Evolutionary conservation across 352 stramenopile species (phyloP).

Genomic region (Globisporangium spinosum): DNA sequence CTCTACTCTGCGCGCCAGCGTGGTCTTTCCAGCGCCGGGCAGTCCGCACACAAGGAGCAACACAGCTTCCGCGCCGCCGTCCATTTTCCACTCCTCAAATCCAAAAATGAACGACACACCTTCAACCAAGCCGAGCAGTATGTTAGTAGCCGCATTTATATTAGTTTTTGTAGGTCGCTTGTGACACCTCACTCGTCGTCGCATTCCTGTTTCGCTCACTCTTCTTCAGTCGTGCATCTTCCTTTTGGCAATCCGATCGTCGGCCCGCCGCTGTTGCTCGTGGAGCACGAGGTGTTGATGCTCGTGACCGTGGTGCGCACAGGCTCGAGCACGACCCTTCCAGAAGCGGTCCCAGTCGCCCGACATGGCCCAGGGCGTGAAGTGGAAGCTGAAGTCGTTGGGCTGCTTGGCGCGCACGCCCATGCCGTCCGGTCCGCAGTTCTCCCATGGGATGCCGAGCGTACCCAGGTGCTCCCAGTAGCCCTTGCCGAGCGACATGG

Average conservation of each 20-base stretch:
- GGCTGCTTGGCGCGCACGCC: neutral
- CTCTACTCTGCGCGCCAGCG: slow-evolving; percentile 23
- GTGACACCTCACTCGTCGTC: neutral
- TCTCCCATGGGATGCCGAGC: slow-evolving; percentile 9
- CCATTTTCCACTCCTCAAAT: neutral
- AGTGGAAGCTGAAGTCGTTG: slow-evolving; percentile 12
- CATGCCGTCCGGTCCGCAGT: slow-evolving; percentile 5
- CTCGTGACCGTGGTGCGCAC: neutral
- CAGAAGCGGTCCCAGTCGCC: slow-evolving; percentile 8
- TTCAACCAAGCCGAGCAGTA: neutral
- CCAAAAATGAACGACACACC: neutral
- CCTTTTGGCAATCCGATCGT: neutral
- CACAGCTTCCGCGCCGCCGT: slow-evolving; percentile 8
- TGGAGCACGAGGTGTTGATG: slow-evolving; percentile 5
- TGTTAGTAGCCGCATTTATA: slow-evolving; percentile 6
- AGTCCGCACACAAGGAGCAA: slow-evolving; percentile 63
- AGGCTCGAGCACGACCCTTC: slow-evolving; percentile 1
- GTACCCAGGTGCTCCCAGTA: slow-evolving; percentile 8
- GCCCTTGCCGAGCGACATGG: neutral
- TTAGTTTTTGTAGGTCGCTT: neutral
- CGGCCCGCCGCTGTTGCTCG: neutral
- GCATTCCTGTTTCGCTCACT: neutral
- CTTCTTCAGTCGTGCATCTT: neutral
- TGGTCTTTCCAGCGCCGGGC: slow-evolving; percentile 68
- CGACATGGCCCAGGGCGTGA: slow-evolving; percentile 5